These are phyloP conservation scores for Arabis hirsuta DNA, from an alignment of 345 rosid species.

Conservation along the genomic window DNA sequence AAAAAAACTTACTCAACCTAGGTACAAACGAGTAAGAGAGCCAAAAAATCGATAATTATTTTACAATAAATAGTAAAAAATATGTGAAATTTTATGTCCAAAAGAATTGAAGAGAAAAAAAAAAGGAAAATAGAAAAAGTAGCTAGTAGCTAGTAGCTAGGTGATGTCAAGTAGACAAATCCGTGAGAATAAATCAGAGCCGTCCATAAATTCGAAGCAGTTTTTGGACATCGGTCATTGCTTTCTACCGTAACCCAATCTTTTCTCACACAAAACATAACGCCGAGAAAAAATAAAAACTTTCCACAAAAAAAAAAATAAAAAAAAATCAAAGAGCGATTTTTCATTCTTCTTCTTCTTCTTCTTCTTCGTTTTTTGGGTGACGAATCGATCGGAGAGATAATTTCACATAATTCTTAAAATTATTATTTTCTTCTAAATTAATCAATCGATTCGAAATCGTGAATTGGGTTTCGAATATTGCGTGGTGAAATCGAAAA, in stretches of 20 bases:
- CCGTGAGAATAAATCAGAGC: slow-evolving; percentile 39
- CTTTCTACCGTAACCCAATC: slow-evolving; percentile 49
- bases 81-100: background rate
- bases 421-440: background rate
- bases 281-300: background rate
- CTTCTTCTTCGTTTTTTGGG: background rate
- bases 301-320: background rate
- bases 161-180: slow-evolving; percentile 44
- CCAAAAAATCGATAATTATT: no score
- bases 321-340: background rate
- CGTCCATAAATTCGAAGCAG: slow-evolving; percentile 34
- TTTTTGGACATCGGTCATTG: slow-evolving; percentile 55
- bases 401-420: slow-evolving; percentile 23
- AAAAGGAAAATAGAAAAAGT: background rate
- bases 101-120: background rate
- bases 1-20: no score
- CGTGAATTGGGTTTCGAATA: no score
- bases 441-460: no score
- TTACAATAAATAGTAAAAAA: no score
- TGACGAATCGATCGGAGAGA: slow-evolving; percentile 38
- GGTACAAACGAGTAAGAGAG: no score
- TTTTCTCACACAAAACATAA: slow-evolving; percentile 39
- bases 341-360: background rate
- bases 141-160: slow-evolving; percentile 24
- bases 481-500: slow-evolving; percentile 20